Conservation (phyloP, 2,329 filamentous ascomycete genomes). For the Fusarium nurragi region DNA sequence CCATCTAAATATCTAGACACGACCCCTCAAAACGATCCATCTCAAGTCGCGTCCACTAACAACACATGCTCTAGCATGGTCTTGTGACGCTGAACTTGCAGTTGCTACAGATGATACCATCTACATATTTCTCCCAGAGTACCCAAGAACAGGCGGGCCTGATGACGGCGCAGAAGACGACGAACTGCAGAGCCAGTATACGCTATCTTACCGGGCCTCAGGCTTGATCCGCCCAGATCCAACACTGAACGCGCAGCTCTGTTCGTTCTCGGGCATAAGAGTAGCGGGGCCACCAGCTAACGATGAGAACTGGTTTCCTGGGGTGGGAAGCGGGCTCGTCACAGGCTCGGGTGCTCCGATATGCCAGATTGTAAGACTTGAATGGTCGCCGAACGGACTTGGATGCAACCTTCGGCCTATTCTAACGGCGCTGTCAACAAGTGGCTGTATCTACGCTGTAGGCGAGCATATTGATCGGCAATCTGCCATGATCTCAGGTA, state of each 20-base stretch:
- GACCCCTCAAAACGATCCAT: constrained; percentile 58
- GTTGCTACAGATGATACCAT: constrained; percentile 66
- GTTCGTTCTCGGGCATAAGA: constrained; percentile 49
- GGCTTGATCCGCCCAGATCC: constrained; percentile 52
- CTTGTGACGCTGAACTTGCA: constrained; percentile 66
- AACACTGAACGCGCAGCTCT: constrained; percentile 58
- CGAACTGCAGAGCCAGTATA: constrained; percentile 48
- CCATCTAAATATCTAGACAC: constrained; percentile 46
- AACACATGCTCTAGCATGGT: constrained; percentile 60
- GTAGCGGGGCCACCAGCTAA: constrained; percentile 43
- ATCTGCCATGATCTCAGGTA: constrained; percentile 43
- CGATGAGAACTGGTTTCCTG: constrained; percentile 50
- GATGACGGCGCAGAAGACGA: constrained; percentile 44
- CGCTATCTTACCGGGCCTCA: constrained; percentile 47
- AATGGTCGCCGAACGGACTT: constrained; percentile 68
- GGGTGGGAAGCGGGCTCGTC: constrained; percentile 58
- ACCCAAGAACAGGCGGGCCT: constrained; percentile 39
- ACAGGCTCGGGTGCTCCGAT: constrained; percentile 60
- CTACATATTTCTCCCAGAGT: constrained; percentile 62
- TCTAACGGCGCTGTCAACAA: constrained; percentile 60
- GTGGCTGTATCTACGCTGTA: constrained; percentile 60
- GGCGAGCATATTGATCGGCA: constrained; percentile 56
- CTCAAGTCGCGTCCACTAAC: constrained; percentile 57
- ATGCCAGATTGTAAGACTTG: constrained; percentile 63
- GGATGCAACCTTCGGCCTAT: constrained; percentile 64